Evolutionary conservation across 148 eudicot species (phyloP), one percentile per base, ranked within the genome.

Genomic region (Chenopodium quinoa): DNA sequence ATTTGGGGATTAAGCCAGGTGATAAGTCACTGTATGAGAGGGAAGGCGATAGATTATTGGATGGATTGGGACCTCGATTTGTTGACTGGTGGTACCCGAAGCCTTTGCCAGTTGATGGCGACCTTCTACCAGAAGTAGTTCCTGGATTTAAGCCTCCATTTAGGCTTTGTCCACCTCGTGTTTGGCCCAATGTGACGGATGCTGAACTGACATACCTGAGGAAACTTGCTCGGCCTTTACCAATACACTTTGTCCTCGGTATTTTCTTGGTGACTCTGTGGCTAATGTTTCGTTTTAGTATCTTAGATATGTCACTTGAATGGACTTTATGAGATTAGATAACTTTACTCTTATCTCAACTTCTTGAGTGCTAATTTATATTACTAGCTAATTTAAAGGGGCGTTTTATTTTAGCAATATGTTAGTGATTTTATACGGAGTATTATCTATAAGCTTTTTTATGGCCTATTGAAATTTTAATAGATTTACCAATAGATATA

Each of bases 241-340:
- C 99, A 73, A 87, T 90, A 69, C 99, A 96, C 87, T 96, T 96
- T 86, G 99, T 94, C 54, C 95, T 96, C 60, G 99, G 99, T 96
- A 92, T n/a, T 82, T 77, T 70, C 22, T 71, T 80, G 54, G 74
- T 84, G 73, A 23, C 32, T 76, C 62, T 69, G 27, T 60, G 44
- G 73, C 58, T 83, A 37, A 29, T 74, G 17, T 79, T 54, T 62
- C 75, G 29, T 65, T 46, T 67, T 20, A 50, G 54, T 23, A 23
- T 71, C 63, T 79, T 34, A 54, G 10, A 52, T 31, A 3, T 40
- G n/a, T 65, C 37, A 58, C 78, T 27, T 63, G 65, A 25, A 8
- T 80, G 34, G 37, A 64, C 56, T 73, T 0, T 10, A 23, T 47
- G 70, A 46, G 64, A 71, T 40, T 40, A 48, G n/a, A 73, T 19